Evolutionary conservation across 192 early-diverging fungal species (phyloP), one percentile per base, ranked within the genome.

Genomic region (Backusella psychrophila): DNA sequence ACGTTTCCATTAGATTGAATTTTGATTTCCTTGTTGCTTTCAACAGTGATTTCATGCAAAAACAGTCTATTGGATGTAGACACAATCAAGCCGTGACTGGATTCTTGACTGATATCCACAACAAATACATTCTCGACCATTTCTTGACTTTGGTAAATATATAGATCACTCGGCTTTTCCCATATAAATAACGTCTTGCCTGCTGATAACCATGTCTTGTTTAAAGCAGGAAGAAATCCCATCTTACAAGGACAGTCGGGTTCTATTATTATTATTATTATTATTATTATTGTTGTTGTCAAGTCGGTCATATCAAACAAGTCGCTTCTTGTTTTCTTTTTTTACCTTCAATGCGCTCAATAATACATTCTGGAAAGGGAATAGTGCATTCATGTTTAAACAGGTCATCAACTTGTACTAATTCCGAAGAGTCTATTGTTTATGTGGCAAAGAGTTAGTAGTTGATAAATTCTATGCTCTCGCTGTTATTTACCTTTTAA

Each of bases 181-280:
- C 70, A 71, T 0, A 71, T 41, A 33, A 36, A 71, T 19, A 71
- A 11, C 17, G 17, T 41, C 7, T 26, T 46, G 11, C 70, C 70
- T 29, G 23, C 23, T 26, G 70, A 29, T 0, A 71, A 12, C 70
- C 70, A 71, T 34, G 29, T 31, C 17, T 21, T n/a, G 15, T 71
- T 49, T 26, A 71, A 31, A n/a, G 23, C 15, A 31, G 41, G 29
- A 46, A 71, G 29, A 49, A 71, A 71, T 21, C 70, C 42, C 70
- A 71, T 71, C 49, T 71, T 71, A 71, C 44, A 71, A 29, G 56
- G 56, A 63, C 56, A 63, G 56, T 59, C 56, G 23, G 56, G 56
- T 8, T 59, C 56, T 59, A 26, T 17, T 14, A 2, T 44, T 14
- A 17, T 44, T 41, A n/a, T n/a, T n/a, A n/a, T n/a, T n/a, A n/a